These are phyloP conservation scores for Pseudocercospora eumusae DNA, from an alignment of 2,329 filamentous ascomycete genomes.

Conservation along the genomic window DNA sequence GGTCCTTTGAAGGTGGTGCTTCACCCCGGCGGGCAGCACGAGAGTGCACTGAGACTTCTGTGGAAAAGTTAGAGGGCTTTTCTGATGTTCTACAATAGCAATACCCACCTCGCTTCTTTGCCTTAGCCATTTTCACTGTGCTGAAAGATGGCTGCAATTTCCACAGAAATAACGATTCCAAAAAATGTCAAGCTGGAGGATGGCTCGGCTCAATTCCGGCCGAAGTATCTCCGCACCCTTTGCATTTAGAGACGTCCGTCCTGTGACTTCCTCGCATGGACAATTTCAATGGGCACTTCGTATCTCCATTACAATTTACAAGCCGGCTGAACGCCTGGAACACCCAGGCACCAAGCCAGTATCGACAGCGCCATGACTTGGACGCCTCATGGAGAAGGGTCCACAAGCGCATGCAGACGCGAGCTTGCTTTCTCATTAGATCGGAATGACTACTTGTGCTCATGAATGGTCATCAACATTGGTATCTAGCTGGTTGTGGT, in stretches of 20 bases:
- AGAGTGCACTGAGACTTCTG: slow-evolving; percentile 68
- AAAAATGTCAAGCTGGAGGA: not conserved
- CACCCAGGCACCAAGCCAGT: not conserved
- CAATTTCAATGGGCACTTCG: not conserved
- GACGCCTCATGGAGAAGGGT: not conserved
- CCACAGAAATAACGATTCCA: not conserved
- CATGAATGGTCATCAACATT: not conserved
- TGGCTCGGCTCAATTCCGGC: not conserved
- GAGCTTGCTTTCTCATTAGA: not conserved
- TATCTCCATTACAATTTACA: not conserved
- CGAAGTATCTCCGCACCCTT: not conserved
- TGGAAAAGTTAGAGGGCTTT: too few relatives aligned
- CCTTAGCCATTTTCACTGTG: slow-evolving; percentile 52
- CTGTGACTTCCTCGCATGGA: not conserved
- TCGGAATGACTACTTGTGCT: not conserved
- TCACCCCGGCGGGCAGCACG: slow-evolving; percentile 72
- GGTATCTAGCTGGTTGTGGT: not conserved
- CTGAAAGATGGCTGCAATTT: not conserved
- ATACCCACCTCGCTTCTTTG: slow-evolving; percentile 51
- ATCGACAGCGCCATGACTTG: not conserved
- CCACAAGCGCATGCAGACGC: not conserved
- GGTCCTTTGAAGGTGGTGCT: slow-evolving; percentile 58
- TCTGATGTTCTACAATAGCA: too few relatives aligned
- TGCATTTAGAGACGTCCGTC: not conserved
- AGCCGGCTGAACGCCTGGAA: not conserved